A percentile compares a stretch with the other conserved stretches of the same genome.
Evolutionary conservation across 2,329 filamentous ascomycete genomes (phyloP).

Genomic region (Aspergillus neoniger): DNA sequence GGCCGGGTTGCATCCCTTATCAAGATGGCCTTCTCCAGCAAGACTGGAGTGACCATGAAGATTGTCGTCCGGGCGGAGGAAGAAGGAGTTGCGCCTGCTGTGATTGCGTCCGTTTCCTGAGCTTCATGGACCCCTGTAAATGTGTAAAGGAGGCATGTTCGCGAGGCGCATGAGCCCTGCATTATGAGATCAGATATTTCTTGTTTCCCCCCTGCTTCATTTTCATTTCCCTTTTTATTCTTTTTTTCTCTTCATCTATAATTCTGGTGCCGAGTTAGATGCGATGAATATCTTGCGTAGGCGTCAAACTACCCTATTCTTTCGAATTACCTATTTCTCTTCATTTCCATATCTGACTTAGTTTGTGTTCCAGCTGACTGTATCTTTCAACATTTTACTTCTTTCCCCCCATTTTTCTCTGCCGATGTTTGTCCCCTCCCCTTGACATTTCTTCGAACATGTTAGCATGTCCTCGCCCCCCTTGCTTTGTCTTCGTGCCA

Average conservation of each 20-base stretch:
- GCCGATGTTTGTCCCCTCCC: conserved; percentile 8
- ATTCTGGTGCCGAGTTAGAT: conserved; percentile 25
- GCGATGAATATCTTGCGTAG: conserved; percentile 25
- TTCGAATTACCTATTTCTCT: not conserved
- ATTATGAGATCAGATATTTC: conserved; percentile 26
- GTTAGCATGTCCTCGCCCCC: not conserved
- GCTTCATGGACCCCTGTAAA: conserved; percentile 22
- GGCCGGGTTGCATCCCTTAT: conserved; percentile 85
- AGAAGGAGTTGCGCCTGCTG: conserved; percentile 80
- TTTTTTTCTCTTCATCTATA: conserved; percentile 19
- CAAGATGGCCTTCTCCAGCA: conserved; percentile 90
- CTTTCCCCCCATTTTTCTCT: conserved; percentile 1
- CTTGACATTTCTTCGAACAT: not conserved
- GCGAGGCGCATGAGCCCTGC: conserved; percentile 23
- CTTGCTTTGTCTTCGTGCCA: not conserved
- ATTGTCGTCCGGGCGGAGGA: conserved; percentile 91
- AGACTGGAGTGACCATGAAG: conserved; percentile 94
- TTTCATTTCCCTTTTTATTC: conserved; percentile 7
- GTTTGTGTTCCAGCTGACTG: not conserved
- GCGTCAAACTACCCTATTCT: conserved; percentile 15
- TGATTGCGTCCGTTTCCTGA: conserved; percentile 83
- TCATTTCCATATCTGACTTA: conserved; percentile 1
- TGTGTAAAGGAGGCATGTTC: conserved; percentile 20
- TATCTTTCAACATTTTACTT: conserved; percentile 1
- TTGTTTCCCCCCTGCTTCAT: conserved; percentile 15